Percentiles rank a stretch among this genome's conserved stretches.
Evolutionary conservation across 257 asterid species (phyloP).

Genomic region (Solanum clarkiae): DNA sequence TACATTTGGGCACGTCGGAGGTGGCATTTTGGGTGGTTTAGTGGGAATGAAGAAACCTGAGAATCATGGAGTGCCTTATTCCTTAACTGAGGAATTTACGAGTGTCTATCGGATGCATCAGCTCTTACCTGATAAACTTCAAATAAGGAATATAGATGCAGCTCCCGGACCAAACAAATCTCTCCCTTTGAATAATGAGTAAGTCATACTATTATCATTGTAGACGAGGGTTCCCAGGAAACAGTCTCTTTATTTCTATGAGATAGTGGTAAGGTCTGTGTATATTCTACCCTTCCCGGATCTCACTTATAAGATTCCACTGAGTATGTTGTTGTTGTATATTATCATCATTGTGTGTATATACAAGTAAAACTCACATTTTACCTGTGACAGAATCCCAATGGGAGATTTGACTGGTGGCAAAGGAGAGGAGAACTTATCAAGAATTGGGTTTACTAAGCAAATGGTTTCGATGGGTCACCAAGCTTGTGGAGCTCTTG

Average conservation of each 20-base stretch:
- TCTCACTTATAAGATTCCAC: no score
- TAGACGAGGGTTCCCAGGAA: no score
- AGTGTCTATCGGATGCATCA: conserved; percentile 56
- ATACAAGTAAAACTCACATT: neutral
- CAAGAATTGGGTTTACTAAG: conserved; percentile 28
- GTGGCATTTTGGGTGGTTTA: conserved; percentile 24
- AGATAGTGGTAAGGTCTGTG: no score
- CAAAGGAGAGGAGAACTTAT: conserved; percentile 13
- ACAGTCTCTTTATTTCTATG: no score
- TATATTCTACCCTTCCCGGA: no score
- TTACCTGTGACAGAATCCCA: conserved; percentile 14
- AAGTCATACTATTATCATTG: neutral
- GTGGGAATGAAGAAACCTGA: conserved; percentile 33
- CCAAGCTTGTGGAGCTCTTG: conserved; percentile 58
- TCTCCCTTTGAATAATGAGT: conserved; percentile 29
- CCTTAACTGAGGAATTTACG: conserved; percentile 48
- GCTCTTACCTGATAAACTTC: conserved; percentile 35
- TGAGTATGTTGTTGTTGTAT: no score
- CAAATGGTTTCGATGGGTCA: conserved; percentile 70
- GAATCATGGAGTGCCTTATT: conserved; percentile 49
- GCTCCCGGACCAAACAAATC: conserved; percentile 43
- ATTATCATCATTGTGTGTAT: neutral
- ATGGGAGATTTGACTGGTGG: conserved; percentile 30
- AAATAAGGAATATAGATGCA: conserved; percentile 25
- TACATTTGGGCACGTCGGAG: conserved; percentile 39